Evolutionary conservation across 2,329 filamentous ascomycete species (phyloP).

Genomic region (Aspergillus glaucus): DNA sequence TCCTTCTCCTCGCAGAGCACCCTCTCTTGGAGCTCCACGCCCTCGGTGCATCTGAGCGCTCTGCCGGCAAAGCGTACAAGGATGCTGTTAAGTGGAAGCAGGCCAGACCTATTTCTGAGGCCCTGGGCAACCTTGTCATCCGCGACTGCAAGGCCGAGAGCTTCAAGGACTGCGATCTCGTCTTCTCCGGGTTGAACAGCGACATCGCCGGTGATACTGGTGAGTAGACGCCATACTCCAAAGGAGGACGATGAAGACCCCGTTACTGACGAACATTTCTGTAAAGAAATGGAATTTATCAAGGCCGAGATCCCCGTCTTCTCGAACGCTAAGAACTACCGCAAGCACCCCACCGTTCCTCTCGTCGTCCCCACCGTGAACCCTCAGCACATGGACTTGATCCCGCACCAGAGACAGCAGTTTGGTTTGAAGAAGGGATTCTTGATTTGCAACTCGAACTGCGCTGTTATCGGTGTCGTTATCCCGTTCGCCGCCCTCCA

Average conservation of each 20-base stretch:
- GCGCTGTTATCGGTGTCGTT: conserved; percentile 91
- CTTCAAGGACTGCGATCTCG: conserved; percentile 83
- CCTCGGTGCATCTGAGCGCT: conserved; percentile 81
- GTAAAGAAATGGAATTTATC: conserved; percentile 78
- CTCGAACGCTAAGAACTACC: conserved; percentile 97
- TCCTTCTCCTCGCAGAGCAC: conserved; percentile 82
- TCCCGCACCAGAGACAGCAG: conserved; percentile 76
- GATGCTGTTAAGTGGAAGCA: conserved; percentile 97
- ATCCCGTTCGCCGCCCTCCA: conserved; percentile 91
- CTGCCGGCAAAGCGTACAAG: conserved; percentile 87
- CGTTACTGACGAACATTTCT: conserved; percentile 2
- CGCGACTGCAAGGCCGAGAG: conserved; percentile 75
- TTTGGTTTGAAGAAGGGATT: conserved; percentile 75
- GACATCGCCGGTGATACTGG: conserved; percentile 89
- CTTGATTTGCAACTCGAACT: conserved; percentile 96
- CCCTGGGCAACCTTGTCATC: conserved; percentile 72
- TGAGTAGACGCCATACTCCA: conserved; percentile 38
- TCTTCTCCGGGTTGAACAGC: conserved; percentile 88
- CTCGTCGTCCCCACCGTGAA: conserved; percentile 95
- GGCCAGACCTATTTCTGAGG: conserved; percentile 68
- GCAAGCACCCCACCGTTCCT: conserved; percentile 80
- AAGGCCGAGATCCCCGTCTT: conserved; percentile 85
- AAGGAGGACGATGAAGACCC: neutral
- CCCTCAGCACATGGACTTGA: conserved; percentile 75
- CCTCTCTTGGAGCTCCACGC: conserved; percentile 81